Evolutionary conservation across 2,329 filamentous ascomycete genomes (phyloP).

Genomic region (Calcarisporium arbuscula): DNA sequence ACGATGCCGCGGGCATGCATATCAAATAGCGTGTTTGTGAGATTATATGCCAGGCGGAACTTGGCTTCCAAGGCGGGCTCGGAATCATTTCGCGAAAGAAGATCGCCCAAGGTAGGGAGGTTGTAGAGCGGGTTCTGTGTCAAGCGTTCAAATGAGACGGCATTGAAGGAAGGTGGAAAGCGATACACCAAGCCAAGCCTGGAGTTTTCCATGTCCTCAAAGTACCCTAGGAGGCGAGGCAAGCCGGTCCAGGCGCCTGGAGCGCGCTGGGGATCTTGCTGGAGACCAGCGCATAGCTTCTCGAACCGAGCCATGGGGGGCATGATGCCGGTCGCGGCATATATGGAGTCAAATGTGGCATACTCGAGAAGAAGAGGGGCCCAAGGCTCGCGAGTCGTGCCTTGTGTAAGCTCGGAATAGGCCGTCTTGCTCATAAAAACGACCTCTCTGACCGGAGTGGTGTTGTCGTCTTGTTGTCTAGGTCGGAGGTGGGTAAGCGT

Average conservation of each 20-base stretch:
- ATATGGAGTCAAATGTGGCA: slow-evolving; percentile 57
- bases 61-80: slow-evolving; percentile 69
- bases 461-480: slow-evolving; percentile 29
- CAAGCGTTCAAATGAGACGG: slow-evolving; percentile 46
- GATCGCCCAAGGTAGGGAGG: slow-evolving; percentile 46
- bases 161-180: slow-evolving; percentile 59
- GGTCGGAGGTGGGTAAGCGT: slow-evolving; percentile 43
- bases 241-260: slow-evolving; percentile 55
- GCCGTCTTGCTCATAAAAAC: slow-evolving; percentile 44
- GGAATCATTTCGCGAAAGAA: slow-evolving; percentile 44
- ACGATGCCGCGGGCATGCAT: slow-evolving; percentile 63
- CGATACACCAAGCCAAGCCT: slow-evolving; percentile 71
- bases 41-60: slow-evolving; percentile 66
- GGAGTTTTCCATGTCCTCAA: slow-evolving; percentile 65
- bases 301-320: slow-evolving; percentile 60
- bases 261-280: slow-evolving; percentile 44
- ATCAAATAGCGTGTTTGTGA: slow-evolving; percentile 67
- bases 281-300: slow-evolving; percentile 53
- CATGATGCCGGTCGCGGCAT: slow-evolving; percentile 55
- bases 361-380: slow-evolving; percentile 65
- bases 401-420: slow-evolving; percentile 41
- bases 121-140: slow-evolving; percentile 44
- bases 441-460: slow-evolving; percentile 36
- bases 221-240: slow-evolving; percentile 60
- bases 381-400: slow-evolving; percentile 37